A percentile compares a stretch with the other conserved stretches of the same genome.
phyloP scores from a whole-genome alignment of 202 grass and related monocot genomes.

The Bolboschoenoplectus hybrid region DNA sequence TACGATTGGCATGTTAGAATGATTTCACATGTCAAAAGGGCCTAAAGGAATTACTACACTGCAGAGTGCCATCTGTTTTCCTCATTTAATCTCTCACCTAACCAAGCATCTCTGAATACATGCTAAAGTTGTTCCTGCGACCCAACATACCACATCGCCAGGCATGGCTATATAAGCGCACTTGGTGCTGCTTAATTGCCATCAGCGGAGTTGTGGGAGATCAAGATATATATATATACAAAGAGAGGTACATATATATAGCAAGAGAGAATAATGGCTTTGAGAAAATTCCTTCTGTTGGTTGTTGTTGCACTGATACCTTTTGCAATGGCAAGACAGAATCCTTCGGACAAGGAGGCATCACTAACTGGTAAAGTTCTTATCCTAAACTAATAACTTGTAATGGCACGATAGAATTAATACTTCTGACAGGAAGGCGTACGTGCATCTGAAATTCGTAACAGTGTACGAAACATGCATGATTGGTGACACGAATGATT shows the following conservation, averaged over 20 bases:
- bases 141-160: neutral
- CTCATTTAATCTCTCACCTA: neutral
- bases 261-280: neutral
- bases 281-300: neutral
- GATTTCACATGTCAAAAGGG: neutral
- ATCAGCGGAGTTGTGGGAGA: neutral
- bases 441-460: neutral
- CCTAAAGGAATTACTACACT: neutral
- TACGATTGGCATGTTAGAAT: neutral
- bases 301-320: slow-evolving; percentile 19
- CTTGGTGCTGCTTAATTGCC: neutral
- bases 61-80: neutral
- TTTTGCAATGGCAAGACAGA: slow-evolving; percentile 9
- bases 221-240: neutral
- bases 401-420: neutral
- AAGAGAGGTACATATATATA: neutral
- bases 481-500: too few relatives aligned
- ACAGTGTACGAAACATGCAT: neutral
- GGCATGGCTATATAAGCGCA: neutral
- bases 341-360: slow-evolving; percentile 2
- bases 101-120: neutral
- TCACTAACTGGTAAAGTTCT: neutral
- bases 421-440: neutral
- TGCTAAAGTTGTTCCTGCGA: neutral
- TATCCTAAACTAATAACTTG: neutral